Evolutionary conservation across 179 eudicot genomes (phyloP).

Genomic region (Heliamphora pulchella): DNA sequence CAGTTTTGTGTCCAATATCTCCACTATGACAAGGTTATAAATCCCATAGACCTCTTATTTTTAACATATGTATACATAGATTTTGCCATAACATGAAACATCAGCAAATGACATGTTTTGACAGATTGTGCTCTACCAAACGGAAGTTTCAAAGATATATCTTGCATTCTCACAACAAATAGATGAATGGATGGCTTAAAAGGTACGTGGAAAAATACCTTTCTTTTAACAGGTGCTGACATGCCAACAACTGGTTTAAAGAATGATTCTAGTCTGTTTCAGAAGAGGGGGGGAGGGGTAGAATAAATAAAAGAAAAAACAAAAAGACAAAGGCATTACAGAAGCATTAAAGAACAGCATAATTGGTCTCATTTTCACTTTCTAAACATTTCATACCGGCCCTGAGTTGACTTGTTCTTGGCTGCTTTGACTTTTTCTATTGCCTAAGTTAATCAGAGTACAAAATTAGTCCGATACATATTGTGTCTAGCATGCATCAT

Average conservation of each 20-base stretch:
- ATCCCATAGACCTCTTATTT: background rate
- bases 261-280: conserved; percentile 78
- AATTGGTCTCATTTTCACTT: background rate
- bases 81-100: background rate
- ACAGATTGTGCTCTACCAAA: background rate
- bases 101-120: background rate
- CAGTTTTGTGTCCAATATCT: background rate
- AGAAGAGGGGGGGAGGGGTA: background rate
- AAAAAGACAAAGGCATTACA: conserved; percentile 14
- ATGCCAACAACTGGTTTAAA: conserved; percentile 63
- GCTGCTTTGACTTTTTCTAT: conserved; percentile 92
- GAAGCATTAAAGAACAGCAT: conserved; percentile 1
- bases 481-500: background rate
- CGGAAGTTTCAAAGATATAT: background rate
- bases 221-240: conserved; percentile 65
- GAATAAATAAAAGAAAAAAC: background rate
- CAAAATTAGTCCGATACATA: conserved; percentile 1
- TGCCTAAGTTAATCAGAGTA: conserved; percentile 39
- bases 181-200: conserved; percentile 7
- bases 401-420: conserved; percentile 71
- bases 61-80: background rate
- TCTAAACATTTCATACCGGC: conserved; percentile 48
- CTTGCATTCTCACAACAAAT: background rate
- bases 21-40: background rate
- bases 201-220: conserved; percentile 42